A percentile compares a stretch with the other conserved stretches of the same genome.
Evolutionary conservation across 73 alveolate species (phyloP).

Genomic region (Stentor roeselii): DNA sequence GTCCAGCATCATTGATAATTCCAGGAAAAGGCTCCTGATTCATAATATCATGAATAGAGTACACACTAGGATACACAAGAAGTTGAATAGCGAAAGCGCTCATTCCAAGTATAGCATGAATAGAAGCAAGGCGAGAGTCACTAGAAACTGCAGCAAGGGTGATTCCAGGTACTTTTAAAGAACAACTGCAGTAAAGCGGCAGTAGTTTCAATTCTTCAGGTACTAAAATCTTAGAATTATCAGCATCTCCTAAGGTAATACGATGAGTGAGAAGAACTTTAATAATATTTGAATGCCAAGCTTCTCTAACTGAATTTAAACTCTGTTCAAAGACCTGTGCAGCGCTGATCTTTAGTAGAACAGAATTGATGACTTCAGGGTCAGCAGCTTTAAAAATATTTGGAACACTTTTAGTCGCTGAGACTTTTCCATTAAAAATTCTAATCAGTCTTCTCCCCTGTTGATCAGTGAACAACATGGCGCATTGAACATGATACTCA

Average conservation of each 20-base stretch:
- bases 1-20: conserved; percentile 33
- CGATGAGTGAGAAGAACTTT: conserved; percentile 31
- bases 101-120: conserved; percentile 33
- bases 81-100: conserved; percentile 33
- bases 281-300: conserved; percentile 29
- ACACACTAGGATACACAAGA: conserved; percentile 51
- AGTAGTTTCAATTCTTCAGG: conserved; percentile 47
- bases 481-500: conserved; percentile 40
- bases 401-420: conserved; percentile 31
- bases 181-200: conserved; percentile 40
- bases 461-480: conserved; percentile 50
- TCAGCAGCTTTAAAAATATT: conserved; percentile 46
- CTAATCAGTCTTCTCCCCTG: conserved; percentile 53
- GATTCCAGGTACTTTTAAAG: conserved; percentile 45
- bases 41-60: conserved; percentile 36
- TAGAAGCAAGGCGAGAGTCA: conserved; percentile 36
- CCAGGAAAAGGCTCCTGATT: conserved; percentile 27
- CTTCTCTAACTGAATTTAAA: conserved; percentile 37
- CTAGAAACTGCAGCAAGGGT: conserved; percentile 27
- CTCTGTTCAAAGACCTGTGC: conserved; percentile 13
- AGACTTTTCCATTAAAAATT: conserved; percentile 37
- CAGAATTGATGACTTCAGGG: conserved; percentile 34
- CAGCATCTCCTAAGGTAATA: conserved; percentile 25
- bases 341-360: conserved; percentile 21
- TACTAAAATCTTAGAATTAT: conserved; percentile 35